Conservation (phyloP, 306 rosid genomes). For the Alnus rubra region DNA sequence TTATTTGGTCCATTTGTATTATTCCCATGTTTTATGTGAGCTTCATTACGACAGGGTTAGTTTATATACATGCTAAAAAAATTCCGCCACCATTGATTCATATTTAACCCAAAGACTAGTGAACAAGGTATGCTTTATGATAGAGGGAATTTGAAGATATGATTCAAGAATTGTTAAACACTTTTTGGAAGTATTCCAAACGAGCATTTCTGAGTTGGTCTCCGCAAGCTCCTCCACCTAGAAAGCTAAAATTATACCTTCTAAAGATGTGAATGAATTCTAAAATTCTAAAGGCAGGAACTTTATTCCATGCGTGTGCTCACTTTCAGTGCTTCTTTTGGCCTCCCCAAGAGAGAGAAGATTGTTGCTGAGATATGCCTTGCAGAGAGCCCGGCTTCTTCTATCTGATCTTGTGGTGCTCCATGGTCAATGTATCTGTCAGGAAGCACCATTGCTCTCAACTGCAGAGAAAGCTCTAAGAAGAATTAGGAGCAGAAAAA, state of each 20-base stretch:
- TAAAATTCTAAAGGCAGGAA: conserved; percentile 21
- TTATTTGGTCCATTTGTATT: background rate
- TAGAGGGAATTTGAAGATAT: conserved; percentile 3
- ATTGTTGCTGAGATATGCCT: conserved; percentile 75
- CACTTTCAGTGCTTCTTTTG: conserved; percentile 67
- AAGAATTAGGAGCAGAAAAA: conserved; percentile 7
- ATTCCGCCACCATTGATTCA: background rate
- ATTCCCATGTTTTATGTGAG: background rate
- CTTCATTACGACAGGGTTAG: background rate
- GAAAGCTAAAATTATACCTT: background rate
- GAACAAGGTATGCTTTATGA: conserved; percentile 2
- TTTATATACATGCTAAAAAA: background rate
- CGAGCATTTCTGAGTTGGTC: conserved; percentile 6
- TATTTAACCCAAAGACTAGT: background rate
- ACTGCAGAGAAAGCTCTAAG: conserved; percentile 43
- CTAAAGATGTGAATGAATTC: conserved; percentile 8
- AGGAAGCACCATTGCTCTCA: conserved; percentile 90
- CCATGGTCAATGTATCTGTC: conserved; percentile 94
- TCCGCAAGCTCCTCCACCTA: background rate
- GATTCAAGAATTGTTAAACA: background rate
- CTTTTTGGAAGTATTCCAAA: background rate
- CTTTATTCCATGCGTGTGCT: conserved; percentile 24
- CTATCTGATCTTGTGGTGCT: conserved; percentile 63
- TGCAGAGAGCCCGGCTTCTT: conserved; percentile 77
- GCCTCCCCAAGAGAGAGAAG: conserved; percentile 63